Conservation (phyloP, 164 flowering plant genomes). For the Echeveria elegans region DNA sequence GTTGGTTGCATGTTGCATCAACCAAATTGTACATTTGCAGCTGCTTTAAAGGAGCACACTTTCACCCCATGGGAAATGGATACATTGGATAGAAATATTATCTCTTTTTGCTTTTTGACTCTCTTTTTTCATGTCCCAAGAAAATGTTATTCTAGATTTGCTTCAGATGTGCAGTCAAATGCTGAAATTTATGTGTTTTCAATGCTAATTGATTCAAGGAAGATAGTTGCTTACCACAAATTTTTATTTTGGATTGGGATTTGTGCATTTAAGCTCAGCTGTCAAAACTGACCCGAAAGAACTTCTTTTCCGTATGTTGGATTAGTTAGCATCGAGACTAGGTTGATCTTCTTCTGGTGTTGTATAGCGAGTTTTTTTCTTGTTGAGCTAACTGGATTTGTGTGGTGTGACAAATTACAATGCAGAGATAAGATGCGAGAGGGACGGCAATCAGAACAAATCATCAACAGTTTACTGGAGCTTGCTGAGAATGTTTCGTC, state of each 20-base stretch:
- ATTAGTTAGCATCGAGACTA: background rate
- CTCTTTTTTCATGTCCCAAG: background rate
- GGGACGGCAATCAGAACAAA: slow-evolving; percentile 46
- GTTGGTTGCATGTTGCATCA: background rate
- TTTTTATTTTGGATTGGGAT: background rate
- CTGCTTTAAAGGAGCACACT: background rate
- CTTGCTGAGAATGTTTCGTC: slow-evolving; percentile 41
- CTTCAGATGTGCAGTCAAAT: background rate
- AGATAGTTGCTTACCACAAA: background rate
- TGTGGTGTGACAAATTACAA: background rate
- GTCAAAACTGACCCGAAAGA: background rate
- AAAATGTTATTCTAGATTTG: background rate
- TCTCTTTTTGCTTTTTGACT: background rate
- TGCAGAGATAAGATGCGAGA: slow-evolving; percentile 45
- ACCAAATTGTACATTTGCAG: background rate
- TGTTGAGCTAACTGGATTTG: background rate
- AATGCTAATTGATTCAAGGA: background rate
- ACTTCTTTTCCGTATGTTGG: background rate
- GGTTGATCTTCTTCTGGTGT: background rate
- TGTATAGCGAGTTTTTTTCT: background rate
- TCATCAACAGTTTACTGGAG: slow-evolving; percentile 58
- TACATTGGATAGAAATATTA: background rate
- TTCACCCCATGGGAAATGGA: background rate
- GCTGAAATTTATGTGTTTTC: background rate
- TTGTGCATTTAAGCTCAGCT: background rate